A percentile compares a stretch with the other conserved stretches of the same genome.
Conservation (phyloP, 768 basidiomycete genomes). For the Lactifluus echinatus region DNA sequence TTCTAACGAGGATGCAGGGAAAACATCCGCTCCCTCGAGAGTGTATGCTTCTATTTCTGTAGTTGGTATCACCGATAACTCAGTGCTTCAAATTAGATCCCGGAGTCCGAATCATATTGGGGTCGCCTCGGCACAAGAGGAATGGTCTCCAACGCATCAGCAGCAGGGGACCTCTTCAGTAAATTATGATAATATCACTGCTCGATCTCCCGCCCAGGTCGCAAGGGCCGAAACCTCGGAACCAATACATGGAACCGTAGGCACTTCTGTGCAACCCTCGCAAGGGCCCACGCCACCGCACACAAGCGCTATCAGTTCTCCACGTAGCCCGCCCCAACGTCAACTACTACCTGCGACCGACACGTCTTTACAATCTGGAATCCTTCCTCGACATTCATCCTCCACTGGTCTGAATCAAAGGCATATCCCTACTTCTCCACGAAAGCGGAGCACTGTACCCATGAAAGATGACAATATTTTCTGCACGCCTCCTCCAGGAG, state of each 20-base stretch:
- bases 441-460: background rate
- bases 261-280: background rate
- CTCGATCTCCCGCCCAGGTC: background rate
- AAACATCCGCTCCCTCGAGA: background rate
- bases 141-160: background rate
- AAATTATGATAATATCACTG: background rate
- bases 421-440: background rate
- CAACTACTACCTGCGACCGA: background rate
- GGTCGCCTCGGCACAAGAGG: background rate
- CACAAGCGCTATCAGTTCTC: conserved; percentile 5
- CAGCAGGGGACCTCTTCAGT: background rate
- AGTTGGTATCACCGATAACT: background rate
- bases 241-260: background rate
- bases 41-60: background rate
- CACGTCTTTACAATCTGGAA: background rate
- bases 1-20: background rate
- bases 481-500: conserved; percentile 3
- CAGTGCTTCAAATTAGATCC: background rate
- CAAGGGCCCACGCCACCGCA: conserved; percentile 18
- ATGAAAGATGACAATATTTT: conserved; percentile 10
- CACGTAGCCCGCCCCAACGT: background rate
- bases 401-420: background rate
- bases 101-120: background rate
- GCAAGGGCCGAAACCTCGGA: background rate
- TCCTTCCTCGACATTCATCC: background rate